Percentiles rank a stretch among this genome's conserved stretches.
These are phyloP conservation scores for Tricholoma flavovirens DNA, from an alignment of 768 basidiomycete genomes.

Conservation along the genomic window DNA sequence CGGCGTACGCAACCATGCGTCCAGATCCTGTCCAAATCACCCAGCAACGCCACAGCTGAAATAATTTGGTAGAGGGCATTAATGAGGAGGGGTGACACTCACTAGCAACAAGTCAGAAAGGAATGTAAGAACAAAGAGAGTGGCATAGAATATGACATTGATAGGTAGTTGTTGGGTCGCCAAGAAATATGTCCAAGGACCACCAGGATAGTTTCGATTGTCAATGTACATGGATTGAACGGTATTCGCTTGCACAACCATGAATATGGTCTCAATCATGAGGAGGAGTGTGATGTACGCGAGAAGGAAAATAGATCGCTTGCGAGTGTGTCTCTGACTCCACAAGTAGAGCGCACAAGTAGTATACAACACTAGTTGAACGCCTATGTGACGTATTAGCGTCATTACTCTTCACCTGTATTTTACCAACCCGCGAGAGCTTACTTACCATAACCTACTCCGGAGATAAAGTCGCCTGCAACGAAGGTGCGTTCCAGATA, in stretches of 20 bases:
- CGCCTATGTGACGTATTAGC: conserved; percentile 13
- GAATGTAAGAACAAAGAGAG: conserved; percentile 32
- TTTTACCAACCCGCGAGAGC: background rate
- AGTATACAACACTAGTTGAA: conserved; percentile 26
- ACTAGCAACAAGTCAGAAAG: conserved; percentile 39
- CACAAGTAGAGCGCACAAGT: conserved; percentile 28
- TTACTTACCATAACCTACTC: conserved; percentile 26
- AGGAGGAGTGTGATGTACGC: conserved; percentile 27
- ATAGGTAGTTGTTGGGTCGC: conserved; percentile 29
- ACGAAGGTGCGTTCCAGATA: conserved; percentile 30
- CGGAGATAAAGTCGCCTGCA: conserved; percentile 31
- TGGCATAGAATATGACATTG: conserved; percentile 33
- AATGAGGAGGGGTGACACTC: conserved; percentile 4
- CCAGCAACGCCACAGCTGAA: conserved; percentile 42
- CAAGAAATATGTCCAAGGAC: conserved; percentile 34
- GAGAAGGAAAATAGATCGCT: conserved; percentile 23
- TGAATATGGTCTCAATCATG: conserved; percentile 28
- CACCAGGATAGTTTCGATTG: conserved; percentile 28
- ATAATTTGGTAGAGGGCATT: background rate
- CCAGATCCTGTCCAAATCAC: conserved; percentile 39
- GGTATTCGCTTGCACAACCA: conserved; percentile 29
- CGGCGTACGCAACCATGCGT: conserved; percentile 22
- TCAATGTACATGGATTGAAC: conserved; percentile 31
- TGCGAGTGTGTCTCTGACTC: conserved; percentile 19
- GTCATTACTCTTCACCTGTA: background rate